A percentile compares a stretch with the other conserved stretches of the same genome.
Conservation (phyloP, 2,329 filamentous ascomycete species). For the Claviceps capensis region DNA sequence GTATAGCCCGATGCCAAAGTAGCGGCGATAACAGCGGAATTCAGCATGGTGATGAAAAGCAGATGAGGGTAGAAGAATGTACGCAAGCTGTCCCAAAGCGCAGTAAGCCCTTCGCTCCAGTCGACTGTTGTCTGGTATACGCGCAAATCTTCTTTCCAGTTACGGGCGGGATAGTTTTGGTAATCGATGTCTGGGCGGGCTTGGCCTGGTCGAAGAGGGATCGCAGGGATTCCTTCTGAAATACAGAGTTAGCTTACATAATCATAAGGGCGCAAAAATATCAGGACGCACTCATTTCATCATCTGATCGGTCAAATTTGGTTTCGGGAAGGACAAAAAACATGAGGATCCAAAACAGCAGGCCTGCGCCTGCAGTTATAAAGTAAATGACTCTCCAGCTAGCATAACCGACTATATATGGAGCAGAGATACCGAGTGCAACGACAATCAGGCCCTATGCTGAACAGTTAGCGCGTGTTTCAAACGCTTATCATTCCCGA, state of each 20-base stretch:
- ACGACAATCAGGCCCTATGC: neutral
- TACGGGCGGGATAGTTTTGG: neutral
- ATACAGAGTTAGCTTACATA: neutral
- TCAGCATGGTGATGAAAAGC: slow-evolving; percentile 2
- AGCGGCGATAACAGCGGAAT: slow-evolving; percentile 1
- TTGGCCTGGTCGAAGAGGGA: neutral
- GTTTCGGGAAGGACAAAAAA: slow-evolving; percentile 2
- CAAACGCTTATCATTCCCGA: no score
- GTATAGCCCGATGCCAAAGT: slow-evolving; percentile 2
- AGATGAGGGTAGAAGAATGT: slow-evolving; percentile 3
- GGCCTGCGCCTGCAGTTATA: neutral
- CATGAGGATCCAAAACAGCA: neutral
- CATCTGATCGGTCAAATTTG: neutral
- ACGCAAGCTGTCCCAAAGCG: slow-evolving; percentile 1
- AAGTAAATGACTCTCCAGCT: slow-evolving; percentile 3
- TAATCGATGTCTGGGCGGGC: neutral
- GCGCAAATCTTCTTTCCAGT: neutral
- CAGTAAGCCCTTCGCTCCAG: neutral
- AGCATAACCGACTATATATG: neutral
- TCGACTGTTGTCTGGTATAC: neutral
- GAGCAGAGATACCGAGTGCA: neutral
- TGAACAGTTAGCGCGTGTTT: neutral
- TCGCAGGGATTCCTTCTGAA: neutral
- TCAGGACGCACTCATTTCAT: neutral
- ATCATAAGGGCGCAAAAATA: neutral